Percentiles rank a stretch among this genome's conserved stretches.
phyloP scores from a whole-genome alignment of 2,329 filamentous ascomycete genomes.

The Chaetothyriales sp. region DNA sequence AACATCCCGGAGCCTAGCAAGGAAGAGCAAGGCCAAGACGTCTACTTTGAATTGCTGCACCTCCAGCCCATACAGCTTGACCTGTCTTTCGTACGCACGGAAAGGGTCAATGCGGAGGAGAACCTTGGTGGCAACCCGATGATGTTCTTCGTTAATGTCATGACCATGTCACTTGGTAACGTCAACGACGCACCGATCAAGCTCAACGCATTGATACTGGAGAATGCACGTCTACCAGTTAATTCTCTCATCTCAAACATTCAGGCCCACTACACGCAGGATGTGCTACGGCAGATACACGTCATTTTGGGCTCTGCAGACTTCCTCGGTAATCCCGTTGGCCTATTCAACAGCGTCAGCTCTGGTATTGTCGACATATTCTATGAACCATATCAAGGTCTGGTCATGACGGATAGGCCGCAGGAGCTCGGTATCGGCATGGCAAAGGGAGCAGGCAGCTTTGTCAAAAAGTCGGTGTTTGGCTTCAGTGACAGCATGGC shows the following conservation, averaged over 20 bases:
- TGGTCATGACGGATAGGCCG: constrained; percentile 89
- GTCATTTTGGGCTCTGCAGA: constrained; percentile 94
- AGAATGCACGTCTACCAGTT: constrained; percentile 86
- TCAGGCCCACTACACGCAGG: constrained; percentile 90
- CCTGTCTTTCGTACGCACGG: constrained; percentile 90
- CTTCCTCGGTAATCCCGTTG: constrained; percentile 93
- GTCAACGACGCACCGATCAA: constrained; percentile 94
- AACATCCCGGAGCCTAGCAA: constrained; percentile 86
- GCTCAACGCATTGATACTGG: constrained; percentile 83
- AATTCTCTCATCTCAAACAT: constrained; percentile 73
- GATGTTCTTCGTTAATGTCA: constrained; percentile 97
- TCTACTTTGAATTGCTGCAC: constrained; percentile 95
- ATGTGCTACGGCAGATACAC: constrained; percentile 89
- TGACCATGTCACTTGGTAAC: constrained; percentile 98
- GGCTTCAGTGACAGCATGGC: constrained; percentile 95
- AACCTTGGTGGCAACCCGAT: constrained; percentile 83
- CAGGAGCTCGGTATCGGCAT: constrained; percentile 92
- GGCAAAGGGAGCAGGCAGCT: constrained; percentile 89
- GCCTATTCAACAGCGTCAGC: constrained; percentile 94
- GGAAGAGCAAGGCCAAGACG: constrained; percentile 74
- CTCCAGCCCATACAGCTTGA: constrained; percentile 97
- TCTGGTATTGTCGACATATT: constrained; percentile 97
- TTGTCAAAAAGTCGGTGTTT: constrained; percentile 97
- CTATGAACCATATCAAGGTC: constrained; percentile 95
- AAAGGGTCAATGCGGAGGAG: constrained; percentile 90